Evolutionary conservation across 2,329 filamentous ascomycete species (phyloP).

Genomic region (Colletotrichum orchidophilum): DNA sequence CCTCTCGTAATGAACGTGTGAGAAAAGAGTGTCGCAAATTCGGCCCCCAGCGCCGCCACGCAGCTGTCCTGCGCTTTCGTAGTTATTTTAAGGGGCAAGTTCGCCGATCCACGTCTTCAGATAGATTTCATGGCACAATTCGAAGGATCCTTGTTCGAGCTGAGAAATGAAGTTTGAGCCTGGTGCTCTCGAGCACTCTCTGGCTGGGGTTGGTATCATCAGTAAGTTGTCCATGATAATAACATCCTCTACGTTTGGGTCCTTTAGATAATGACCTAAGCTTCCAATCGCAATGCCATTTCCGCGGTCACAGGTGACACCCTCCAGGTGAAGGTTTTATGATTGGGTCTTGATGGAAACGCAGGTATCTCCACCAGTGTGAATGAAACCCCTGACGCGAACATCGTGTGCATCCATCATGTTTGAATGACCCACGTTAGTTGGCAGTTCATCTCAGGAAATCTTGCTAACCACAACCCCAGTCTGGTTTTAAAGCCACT

Average conservation of each 20-base stretch:
- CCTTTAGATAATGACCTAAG: background rate
- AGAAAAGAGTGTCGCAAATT: background rate
- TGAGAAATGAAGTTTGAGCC: background rate
- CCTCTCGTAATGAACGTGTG: background rate
- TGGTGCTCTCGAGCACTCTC: background rate
- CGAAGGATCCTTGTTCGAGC: background rate
- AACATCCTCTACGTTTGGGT: background rate
- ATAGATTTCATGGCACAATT: background rate
- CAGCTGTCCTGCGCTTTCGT: background rate
- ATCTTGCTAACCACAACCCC: background rate
- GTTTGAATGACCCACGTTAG: background rate
- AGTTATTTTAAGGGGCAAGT: background rate
- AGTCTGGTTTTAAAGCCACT: background rate
- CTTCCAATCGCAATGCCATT: background rate
- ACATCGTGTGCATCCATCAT: background rate
- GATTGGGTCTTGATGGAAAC: background rate
- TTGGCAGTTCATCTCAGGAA: background rate
- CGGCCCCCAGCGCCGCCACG: no score
- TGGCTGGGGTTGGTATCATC: background rate
- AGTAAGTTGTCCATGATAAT: background rate
- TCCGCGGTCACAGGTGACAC: background rate
- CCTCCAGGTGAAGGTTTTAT: background rate
- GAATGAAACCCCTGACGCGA: background rate
- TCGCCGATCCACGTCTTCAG: background rate
- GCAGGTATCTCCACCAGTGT: background rate